phyloP scores from a whole-genome alignment of 2,329 filamentous ascomycete genomes.

The Phoma sp. region DNA sequence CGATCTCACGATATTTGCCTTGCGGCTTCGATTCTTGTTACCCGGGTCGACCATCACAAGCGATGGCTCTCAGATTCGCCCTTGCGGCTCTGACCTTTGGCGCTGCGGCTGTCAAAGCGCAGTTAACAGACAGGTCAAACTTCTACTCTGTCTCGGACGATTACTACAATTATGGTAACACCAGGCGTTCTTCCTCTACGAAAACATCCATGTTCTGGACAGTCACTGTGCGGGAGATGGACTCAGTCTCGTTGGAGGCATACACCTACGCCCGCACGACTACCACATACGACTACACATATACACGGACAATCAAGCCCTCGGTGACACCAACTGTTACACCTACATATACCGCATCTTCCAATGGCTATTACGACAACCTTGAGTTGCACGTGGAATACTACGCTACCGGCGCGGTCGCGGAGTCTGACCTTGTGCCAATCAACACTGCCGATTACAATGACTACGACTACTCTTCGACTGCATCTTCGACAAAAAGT shows the following conservation, averaged over 20 bases:
- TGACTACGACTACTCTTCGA: conserved; percentile 16
- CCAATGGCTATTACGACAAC: conserved; percentile 17
- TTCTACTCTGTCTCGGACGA: conserved; percentile 10
- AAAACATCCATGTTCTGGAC: conserved; percentile 34
- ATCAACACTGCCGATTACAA: background rate
- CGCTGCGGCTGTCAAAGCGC: conserved; percentile 15
- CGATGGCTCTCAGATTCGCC: conserved; percentile 25
- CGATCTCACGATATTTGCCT: conserved; percentile 17
- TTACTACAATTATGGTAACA: conserved; percentile 11
- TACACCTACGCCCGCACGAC: conserved; percentile 21
- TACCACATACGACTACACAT: conserved; percentile 17
- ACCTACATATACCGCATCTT: conserved; percentile 23
- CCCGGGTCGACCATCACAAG: background rate
- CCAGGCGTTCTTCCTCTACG: conserved; percentile 3
- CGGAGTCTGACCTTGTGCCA: conserved; percentile 32
- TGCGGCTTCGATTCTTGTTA: conserved; percentile 14
- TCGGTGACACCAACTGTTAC: conserved; percentile 34
- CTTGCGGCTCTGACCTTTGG: conserved; percentile 20
- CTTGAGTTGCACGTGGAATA: conserved; percentile 26
- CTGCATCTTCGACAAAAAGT: conserved; percentile 10
- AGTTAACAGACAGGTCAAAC: conserved; percentile 5
- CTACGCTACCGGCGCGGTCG: conserved; percentile 31
- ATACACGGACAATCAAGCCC: conserved; percentile 27
- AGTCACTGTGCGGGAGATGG: conserved; percentile 27
- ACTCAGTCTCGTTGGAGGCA: conserved; percentile 17